Evolutionary conservation across 345 rosid species (phyloP).

Genomic region (Sonneratia caseolaris): DNA sequence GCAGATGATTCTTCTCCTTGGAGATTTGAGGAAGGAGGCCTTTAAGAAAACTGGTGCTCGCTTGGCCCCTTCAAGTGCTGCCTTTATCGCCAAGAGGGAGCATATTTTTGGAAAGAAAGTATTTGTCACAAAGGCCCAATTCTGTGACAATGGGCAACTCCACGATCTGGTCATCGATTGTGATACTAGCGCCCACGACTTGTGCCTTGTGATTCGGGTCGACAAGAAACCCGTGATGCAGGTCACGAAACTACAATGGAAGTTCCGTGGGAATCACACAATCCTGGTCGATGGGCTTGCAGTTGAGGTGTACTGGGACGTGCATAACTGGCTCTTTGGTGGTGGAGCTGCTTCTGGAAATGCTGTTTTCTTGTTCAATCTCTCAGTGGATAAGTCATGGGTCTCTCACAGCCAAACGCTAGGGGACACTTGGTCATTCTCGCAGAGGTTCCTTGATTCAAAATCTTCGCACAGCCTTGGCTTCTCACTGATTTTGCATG

Average conservation of each 20-base stretch:
- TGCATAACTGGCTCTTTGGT: constrained; percentile 82
- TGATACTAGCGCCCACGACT: constrained; percentile 42
- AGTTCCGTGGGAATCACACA: constrained; percentile 76
- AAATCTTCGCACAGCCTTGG: constrained; percentile 53
- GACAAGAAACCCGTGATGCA: constrained; percentile 75
- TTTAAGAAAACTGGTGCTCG: constrained; percentile 50
- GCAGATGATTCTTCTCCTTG: constrained; percentile 74
- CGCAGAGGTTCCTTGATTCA: constrained; percentile 54
- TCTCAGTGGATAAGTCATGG: constrained; percentile 62
- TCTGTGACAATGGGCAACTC: constrained; percentile 48
- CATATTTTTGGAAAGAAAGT: constrained; percentile 70
- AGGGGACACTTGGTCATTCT: constrained; percentile 35
- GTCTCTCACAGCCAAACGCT: constrained; percentile 38
- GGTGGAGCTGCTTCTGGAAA: constrained; percentile 33
- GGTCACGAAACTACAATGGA: constrained; percentile 73
- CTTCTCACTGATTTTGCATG: constrained; percentile 71
- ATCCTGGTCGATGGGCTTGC: constrained; percentile 65
- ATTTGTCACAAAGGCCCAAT: constrained; percentile 60
- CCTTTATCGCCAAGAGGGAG: constrained; percentile 66
- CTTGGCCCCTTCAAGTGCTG: constrained; percentile 31
- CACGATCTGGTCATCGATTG: constrained; percentile 72
- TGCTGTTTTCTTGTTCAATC: constrained; percentile 91
- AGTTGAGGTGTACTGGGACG: constrained; percentile 89
- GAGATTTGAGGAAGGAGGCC: constrained; percentile 89
- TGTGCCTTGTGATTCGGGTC: constrained; percentile 57